Base-by-base conservation (phyloP, 2,329 filamentous ascomycete genomes). In the Phaeosphaeriaceae sp. region DNA sequence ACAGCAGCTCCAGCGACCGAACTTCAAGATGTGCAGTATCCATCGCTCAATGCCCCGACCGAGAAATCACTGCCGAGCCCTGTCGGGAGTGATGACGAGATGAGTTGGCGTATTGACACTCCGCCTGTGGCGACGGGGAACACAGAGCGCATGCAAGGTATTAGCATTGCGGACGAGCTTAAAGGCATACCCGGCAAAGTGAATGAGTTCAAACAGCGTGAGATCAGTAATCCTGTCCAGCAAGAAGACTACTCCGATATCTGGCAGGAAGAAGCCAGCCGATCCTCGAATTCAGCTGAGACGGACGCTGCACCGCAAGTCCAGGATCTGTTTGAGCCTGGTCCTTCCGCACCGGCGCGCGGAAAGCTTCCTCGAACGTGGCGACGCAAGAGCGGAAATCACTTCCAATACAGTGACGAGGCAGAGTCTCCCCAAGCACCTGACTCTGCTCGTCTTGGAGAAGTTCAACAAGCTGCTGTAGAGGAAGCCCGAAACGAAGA, bases 221-320 rank as follows among this genome's bases (percentile, higher is more conserved):
- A 59, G 22, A 61, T 22, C n/a, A 27, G 33, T 22, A 48, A 19
- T 44, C n/a, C 51, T 5, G 22, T 46, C 41, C 47, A 51, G 6
- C 47, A 64, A 19, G 66, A 70, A 20, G 66, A 70, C 19, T 70
- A 68, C 31, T 72, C 70, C 19, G 81, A 83, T 53, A 76, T 83
- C 21, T 83, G 81, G 81, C 75, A 80, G 66, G 80, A 81, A 56
- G 80, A 82, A 61, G 81, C 80, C 17, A 81, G 80, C 44, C 75
- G 79, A 9, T 71, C 72, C 17, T 65, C 68, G 0, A 56, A 63
- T 21, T 61, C 58, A 27, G 53, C 65, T 5, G 56, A 58, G n/a
- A 19, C 64, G 1, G 67, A 72, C n/a, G 66, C 69, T 19, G 60
- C 59, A 42, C 58, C 69, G 13, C 60, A 69, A 21, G n/a, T 71